A percentile compares a stretch with the other conserved stretches of the same genome.
Evolutionary conservation across 2,329 filamentous ascomycete genomes (phyloP).

Genomic region (Scedosporium dehoogii): DNA sequence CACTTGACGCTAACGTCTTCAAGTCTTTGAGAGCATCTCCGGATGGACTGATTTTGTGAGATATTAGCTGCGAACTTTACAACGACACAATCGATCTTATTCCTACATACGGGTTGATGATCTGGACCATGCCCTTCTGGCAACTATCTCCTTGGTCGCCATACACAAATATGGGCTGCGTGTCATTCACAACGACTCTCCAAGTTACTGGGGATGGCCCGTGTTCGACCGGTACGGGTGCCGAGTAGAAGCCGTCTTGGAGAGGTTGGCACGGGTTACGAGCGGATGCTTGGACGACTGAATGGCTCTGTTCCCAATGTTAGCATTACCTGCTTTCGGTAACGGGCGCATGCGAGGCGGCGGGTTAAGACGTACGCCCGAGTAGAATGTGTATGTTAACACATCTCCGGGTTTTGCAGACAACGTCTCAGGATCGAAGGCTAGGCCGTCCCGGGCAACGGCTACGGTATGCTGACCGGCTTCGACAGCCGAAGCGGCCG

Average conservation of each 20-base stretch:
- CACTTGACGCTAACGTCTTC: background rate
- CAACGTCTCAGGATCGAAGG: conserved; percentile 26
- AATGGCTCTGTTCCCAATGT: conserved; percentile 23
- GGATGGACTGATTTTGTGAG: background rate
- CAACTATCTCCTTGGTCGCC: conserved; percentile 36
- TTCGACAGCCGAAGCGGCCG: conserved; percentile 9
- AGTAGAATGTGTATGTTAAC: conserved; percentile 30
- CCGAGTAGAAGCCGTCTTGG: conserved; percentile 29
- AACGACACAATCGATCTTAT: too few species aligned
- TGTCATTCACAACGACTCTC: conserved; percentile 33
- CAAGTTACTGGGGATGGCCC: conserved; percentile 23
- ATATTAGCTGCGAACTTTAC: background rate
- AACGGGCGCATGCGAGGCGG: background rate
- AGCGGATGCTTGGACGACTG: conserved; percentile 29
- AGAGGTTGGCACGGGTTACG: conserved; percentile 27
- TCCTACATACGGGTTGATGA: conserved; percentile 24
- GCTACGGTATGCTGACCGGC: conserved; percentile 23
- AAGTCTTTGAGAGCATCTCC: background rate
- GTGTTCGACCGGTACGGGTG: conserved; percentile 19
- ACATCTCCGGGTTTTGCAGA: conserved; percentile 25
- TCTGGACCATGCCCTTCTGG: conserved; percentile 29
- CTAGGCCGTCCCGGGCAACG: conserved; percentile 24
- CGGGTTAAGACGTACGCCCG: conserved; percentile 16
- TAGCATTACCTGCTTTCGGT: background rate
- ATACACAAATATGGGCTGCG: conserved; percentile 38